Percentiles rank a stretch among this genome's conserved stretches.
These are phyloP conservation scores for Claviceps africana DNA, from an alignment of 2,329 filamentous ascomycete species.

Conservation along the genomic window DNA sequence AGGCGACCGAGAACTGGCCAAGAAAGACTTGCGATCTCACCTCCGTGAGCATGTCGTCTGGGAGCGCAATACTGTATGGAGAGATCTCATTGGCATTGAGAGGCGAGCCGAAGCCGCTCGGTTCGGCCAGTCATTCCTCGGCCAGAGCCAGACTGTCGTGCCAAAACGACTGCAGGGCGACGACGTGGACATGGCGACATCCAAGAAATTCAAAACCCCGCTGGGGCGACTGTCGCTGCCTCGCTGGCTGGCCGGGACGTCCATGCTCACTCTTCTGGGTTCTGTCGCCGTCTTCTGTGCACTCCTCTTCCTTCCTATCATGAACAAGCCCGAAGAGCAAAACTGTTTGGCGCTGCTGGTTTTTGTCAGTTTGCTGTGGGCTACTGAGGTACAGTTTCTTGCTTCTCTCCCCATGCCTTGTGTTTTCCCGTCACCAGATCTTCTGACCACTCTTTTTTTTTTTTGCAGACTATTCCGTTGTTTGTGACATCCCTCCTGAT, in stretches of 20 bases:
- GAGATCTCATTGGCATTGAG: slow-evolving; percentile 97
- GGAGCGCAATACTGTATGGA: slow-evolving; percentile 97
- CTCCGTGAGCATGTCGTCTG: slow-evolving; percentile 94
- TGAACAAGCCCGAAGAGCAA: slow-evolving; percentile 80
- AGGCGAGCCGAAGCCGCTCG: slow-evolving; percentile 88
- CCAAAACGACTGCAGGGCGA: slow-evolving; percentile 73
- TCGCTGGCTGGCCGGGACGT: slow-evolving; percentile 68
- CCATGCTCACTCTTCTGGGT: slow-evolving; percentile 60
- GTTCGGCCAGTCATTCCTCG: slow-evolving; percentile 72
- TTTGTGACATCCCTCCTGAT: slow-evolving; percentile 93
- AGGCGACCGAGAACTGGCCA: slow-evolving; percentile 63
- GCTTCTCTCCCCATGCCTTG: background rate
- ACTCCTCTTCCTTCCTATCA: slow-evolving; percentile 63
- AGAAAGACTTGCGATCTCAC: slow-evolving; percentile 76
- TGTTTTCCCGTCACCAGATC: background rate
- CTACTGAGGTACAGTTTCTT: slow-evolving; percentile 60
- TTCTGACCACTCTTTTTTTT: background rate
- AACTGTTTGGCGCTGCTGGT: slow-evolving; percentile 90
- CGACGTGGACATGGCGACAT: slow-evolving; percentile 46
- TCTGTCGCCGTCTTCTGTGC: slow-evolving; percentile 61
- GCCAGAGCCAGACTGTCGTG: slow-evolving; percentile 53
- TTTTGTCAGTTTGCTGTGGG: slow-evolving; percentile 90
- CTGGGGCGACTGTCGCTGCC: slow-evolving; percentile 65
- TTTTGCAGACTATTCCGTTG: slow-evolving; percentile 66
- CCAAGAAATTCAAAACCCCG: slow-evolving; percentile 63